Conservation (phyloP, 192 early-diverging fungal species). For the Dissophora ornata region DNA sequence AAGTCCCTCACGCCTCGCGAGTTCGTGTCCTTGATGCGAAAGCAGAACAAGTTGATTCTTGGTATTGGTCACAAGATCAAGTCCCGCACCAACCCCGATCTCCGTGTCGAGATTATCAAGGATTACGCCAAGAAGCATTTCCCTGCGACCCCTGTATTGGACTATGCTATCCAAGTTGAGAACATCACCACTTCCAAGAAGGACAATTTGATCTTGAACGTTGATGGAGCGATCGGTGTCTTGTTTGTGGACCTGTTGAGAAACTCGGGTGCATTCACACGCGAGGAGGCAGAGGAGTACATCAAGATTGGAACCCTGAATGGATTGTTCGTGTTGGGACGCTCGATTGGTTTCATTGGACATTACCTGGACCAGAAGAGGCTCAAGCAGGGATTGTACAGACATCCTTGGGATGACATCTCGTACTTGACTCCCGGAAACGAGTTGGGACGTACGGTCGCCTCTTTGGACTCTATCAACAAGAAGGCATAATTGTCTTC, state of each 20-base stretch:
- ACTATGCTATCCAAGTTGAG: conserved; percentile 95
- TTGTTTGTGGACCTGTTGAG: conserved; percentile 96
- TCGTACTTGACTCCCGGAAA: conserved; percentile 79
- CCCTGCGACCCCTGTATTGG: conserved; percentile 86
- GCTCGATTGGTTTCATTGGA: conserved; percentile 96
- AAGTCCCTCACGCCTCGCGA: conserved; percentile 90
- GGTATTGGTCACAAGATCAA: conserved; percentile 99
- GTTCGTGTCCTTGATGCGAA: conserved; percentile 94
- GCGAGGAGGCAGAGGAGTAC: conserved; percentile 97
- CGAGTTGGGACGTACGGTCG: conserved; percentile 57
- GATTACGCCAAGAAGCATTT: conserved; percentile 91
- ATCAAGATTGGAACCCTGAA: conserved; percentile 95
- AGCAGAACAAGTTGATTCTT: conserved; percentile 96
- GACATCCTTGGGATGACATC: conserved; percentile 98
- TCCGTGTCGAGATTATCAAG: conserved; percentile 96
- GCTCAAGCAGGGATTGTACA: conserved; percentile 98
- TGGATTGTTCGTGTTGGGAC: conserved; percentile 95
- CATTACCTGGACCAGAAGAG: conserved; percentile 98
- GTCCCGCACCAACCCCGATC: conserved; percentile 97
- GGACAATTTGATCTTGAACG: conserved; percentile 97
- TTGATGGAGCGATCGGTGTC: conserved; percentile 94
- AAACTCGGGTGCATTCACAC: conserved; percentile 91
- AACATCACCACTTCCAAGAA: conserved; percentile 97
- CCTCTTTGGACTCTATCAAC: conserved; percentile 46
- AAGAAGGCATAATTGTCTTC: conserved; percentile 33